Percentiles rank a stretch among this genome's conserved stretches.
These are phyloP conservation scores for Cercospora brassicicola DNA, from an alignment of 2,329 filamentous ascomycete genomes.

Conservation along the genomic window DNA sequence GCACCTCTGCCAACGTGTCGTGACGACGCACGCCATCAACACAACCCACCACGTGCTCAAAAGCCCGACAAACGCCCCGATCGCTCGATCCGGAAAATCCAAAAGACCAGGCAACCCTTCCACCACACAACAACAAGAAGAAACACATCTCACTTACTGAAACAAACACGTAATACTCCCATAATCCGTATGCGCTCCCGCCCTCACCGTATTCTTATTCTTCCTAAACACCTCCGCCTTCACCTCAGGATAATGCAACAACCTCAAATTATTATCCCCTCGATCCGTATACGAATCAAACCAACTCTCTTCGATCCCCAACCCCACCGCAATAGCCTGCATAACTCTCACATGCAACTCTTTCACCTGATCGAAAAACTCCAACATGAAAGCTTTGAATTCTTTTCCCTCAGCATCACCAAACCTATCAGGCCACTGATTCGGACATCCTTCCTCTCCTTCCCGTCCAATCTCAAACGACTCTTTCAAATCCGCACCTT, in stretches of 20 bases:
- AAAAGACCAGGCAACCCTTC: not conserved
- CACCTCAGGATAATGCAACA: constrained; percentile 55
- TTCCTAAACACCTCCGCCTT: constrained; percentile 58
- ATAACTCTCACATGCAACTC: constrained; percentile 70
- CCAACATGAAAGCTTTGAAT: constrained; percentile 71
- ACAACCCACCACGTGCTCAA: constrained; percentile 1
- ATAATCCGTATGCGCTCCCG: constrained; percentile 75
- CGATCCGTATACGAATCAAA: constrained; percentile 74
- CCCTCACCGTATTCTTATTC: constrained; percentile 58
- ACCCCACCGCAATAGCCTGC: constrained; percentile 62
- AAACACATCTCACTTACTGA: constrained; percentile 26
- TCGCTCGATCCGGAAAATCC: not conserved
- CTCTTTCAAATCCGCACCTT: constrained; percentile 57
- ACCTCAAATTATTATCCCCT: constrained; percentile 63
- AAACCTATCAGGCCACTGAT: constrained; percentile 73
- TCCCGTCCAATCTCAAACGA: constrained; percentile 63
- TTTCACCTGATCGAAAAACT: constrained; percentile 75
- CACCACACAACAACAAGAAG: not conserved
- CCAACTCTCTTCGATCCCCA: constrained; percentile 67
- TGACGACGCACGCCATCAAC: constrained; percentile 6
- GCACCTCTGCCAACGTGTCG: not conserved
- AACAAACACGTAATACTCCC: constrained; percentile 55
- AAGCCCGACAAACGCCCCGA: constrained; percentile 2
- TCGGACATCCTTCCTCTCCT: constrained; percentile 63
- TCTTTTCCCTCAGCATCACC: constrained; percentile 55